Conservation (phyloP, 257 asterid species). For the Rubia yunnanensis region DNA sequence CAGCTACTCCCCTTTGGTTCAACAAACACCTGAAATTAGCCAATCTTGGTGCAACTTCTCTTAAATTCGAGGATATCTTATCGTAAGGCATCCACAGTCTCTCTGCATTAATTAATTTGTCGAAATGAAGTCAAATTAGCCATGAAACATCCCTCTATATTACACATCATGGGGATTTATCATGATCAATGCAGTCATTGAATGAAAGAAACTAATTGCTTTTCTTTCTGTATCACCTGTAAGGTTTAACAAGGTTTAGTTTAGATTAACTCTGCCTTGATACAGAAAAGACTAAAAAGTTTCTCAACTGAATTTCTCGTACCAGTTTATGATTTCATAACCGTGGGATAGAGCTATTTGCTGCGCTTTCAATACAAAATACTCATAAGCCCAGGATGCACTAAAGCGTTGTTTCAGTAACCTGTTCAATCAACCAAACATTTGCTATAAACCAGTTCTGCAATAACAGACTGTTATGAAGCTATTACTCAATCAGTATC, state of each 20-base stretch:
- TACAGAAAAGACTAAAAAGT: background rate
- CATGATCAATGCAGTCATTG: too few species aligned
- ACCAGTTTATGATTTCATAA: slow-evolving; percentile 91
- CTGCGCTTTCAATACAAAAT: slow-evolving; percentile 77
- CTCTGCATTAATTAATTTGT: slow-evolving; percentile 30
- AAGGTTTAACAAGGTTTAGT: background rate
- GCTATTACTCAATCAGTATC: too few species aligned
- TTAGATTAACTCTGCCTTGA: background rate
- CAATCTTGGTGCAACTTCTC: slow-evolving; percentile 38
- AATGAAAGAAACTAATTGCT: background rate
- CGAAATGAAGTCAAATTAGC: background rate
- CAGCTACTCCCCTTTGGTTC: slow-evolving; percentile 90
- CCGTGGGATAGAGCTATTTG: slow-evolving; percentile 82
- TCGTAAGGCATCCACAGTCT: slow-evolving; percentile 71
- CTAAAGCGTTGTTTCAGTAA: slow-evolving; percentile 26
- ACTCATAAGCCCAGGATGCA: slow-evolving; percentile 51
- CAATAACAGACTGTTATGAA: too few species aligned
- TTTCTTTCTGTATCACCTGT: slow-evolving; percentile 92
- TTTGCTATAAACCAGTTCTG: too few species aligned
- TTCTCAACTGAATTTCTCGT: slow-evolving; percentile 2
- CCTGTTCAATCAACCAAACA: slow-evolving; percentile 9
- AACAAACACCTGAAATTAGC: slow-evolving; percentile 67
- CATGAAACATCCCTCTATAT: too few species aligned
- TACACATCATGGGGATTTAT: background rate
- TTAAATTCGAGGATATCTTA: slow-evolving; percentile 50